Percentiles rank a stretch among this genome's conserved stretches.
These are phyloP conservation scores for Pisolithus sp. DNA, from an alignment of 768 basidiomycete species.

Conservation along the genomic window DNA sequence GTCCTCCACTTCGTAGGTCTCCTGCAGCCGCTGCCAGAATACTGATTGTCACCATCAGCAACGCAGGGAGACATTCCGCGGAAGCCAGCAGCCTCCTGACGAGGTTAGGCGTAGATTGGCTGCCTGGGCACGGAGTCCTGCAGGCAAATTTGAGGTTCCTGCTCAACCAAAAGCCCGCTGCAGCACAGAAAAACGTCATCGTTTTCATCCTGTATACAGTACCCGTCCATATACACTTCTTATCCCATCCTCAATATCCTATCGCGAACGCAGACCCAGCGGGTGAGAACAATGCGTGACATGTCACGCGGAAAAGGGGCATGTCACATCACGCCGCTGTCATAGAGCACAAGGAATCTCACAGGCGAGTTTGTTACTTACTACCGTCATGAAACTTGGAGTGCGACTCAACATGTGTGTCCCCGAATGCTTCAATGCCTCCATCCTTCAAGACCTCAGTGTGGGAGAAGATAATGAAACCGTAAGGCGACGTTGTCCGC, in stretches of 20 bases:
- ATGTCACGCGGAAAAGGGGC: constrained; percentile 7
- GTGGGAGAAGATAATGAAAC: constrained; percentile 4
- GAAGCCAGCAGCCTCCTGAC: no score
- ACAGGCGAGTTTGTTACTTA: constrained; percentile 8
- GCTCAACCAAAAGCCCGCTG: no score
- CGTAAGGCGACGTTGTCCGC: not conserved
- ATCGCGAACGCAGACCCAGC: not conserved
- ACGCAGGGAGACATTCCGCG: no score
- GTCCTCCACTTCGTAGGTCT: no score
- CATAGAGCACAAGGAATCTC: not conserved
- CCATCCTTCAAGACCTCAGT: not conserved
- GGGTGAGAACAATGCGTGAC: not conserved
- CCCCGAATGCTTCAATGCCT: constrained; percentile 3
- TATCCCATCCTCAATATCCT: not conserved
- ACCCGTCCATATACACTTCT: not conserved
- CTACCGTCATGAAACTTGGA: constrained; percentile 6
- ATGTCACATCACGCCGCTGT: constrained; percentile 5
- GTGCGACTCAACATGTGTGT: constrained; percentile 8
- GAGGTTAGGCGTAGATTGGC: no score
- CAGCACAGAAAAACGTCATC: no score
- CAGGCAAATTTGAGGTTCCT: no score
- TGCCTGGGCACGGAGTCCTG: no score
- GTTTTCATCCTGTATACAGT: not conserved
- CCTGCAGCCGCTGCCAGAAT: no score
- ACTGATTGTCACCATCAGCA: no score